A percentile compares a stretch with the other conserved stretches of the same genome.
These are phyloP conservation scores for Kazachstania sp. DNA, from an alignment of 1,139 yeast genomes.

Conservation along the genomic window DNA sequence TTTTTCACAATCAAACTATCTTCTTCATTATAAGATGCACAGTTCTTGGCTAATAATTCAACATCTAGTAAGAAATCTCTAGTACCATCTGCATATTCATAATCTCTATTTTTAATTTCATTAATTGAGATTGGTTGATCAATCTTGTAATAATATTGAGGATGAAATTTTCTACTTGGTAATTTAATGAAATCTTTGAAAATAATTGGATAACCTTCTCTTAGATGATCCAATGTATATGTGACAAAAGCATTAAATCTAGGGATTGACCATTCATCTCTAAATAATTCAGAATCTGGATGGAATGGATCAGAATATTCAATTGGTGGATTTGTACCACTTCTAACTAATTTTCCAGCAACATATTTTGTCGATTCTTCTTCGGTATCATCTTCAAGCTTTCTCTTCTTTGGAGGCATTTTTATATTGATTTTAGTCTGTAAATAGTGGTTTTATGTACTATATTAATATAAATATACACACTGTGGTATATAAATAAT, in stretches of 20 bases:
- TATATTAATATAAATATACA: no score
- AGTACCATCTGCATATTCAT: conserved; percentile 32
- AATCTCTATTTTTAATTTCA: conserved; percentile 48
- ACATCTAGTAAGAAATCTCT: conserved; percentile 44
- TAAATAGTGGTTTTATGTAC: no score
- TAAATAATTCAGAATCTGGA: conserved; percentile 26
- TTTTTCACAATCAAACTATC: conserved; percentile 55
- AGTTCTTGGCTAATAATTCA: conserved; percentile 49
- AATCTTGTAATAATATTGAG: conserved; percentile 70
- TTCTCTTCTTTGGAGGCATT: conserved; percentile 26
- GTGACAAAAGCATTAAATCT: conserved; percentile 28
- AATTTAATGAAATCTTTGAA: conserved; percentile 54
- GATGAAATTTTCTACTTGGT: conserved; percentile 68
- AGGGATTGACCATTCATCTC: conserved; percentile 29
- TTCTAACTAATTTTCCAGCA: conserved; percentile 30
- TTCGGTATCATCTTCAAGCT: conserved; percentile 15
- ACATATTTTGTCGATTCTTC: conserved; percentile 17
- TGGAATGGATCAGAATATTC: conserved; percentile 25
- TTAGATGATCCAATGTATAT: conserved; percentile 28
- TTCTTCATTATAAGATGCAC: conserved; percentile 52
- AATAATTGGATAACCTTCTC: conserved; percentile 31
- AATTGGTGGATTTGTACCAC: conserved; percentile 18
- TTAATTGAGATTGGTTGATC: conserved; percentile 56
- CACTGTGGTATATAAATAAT: no score
- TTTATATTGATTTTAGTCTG: no score